Conservation (phyloP, 192 early-diverging fungal genomes). For the Coemansia sp. region DNA sequence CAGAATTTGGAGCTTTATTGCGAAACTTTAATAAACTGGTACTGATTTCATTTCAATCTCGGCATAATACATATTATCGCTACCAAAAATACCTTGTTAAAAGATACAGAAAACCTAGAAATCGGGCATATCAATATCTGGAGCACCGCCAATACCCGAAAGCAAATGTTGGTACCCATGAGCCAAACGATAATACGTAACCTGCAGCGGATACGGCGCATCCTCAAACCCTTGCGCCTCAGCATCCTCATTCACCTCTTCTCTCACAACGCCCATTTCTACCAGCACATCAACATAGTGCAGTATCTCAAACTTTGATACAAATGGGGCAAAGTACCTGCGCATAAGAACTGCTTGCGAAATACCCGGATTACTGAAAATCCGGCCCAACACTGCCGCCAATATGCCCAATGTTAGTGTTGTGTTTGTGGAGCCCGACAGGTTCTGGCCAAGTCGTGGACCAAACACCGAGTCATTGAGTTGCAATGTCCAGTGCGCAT, state of each 20-base stretch:
- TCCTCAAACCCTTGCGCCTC: not conserved
- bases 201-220: constrained; percentile 4
- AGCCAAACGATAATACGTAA: constrained; percentile 23
- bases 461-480: constrained; percentile 14
- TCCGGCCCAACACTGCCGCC: constrained; percentile 20
- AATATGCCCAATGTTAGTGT: constrained; percentile 22
- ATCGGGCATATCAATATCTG: no score
- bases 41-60: no score
- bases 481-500: constrained; percentile 21
- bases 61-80: no score
- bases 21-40: no score
- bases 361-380: constrained; percentile 36
- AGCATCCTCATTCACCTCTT: constrained; percentile 8
- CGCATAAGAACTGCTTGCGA: constrained; percentile 33
- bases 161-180: constrained; percentile 7
- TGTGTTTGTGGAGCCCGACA: constrained; percentile 25
- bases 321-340: constrained; percentile 33
- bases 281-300: constrained; percentile 25
- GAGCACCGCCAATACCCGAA: not conserved
- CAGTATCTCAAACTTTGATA: constrained; percentile 29
- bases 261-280: constrained; percentile 17
- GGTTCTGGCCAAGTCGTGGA: constrained; percentile 36
- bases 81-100: no score
- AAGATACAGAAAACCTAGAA: no score
- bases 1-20: no score